Evolutionary conservation across 805 yeast species (phyloP).

Genomic region (Wickerhamiella azyma): DNA sequence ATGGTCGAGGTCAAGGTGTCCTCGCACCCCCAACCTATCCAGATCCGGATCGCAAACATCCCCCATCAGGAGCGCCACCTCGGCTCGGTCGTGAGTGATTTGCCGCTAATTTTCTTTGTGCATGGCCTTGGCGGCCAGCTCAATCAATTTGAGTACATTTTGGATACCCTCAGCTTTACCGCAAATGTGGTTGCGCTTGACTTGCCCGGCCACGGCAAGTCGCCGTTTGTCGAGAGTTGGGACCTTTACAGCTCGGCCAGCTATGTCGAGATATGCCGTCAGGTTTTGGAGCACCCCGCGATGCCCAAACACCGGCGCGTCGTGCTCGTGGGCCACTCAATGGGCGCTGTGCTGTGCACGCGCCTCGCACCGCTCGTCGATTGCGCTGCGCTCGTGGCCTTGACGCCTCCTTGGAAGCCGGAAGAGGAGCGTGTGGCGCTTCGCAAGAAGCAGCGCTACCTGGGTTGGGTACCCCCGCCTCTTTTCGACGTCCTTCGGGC

Average conservation of each 20-base stretch:
- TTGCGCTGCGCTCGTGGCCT: not conserved
- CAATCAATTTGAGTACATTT: constrained; percentile 66
- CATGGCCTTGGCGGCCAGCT: constrained; percentile 90
- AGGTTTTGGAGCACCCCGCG: constrained; percentile 13
- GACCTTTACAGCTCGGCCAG: constrained; percentile 20
- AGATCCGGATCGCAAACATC: constrained; percentile 1
- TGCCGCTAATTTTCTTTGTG: constrained; percentile 52
- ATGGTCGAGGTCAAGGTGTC: not conserved
- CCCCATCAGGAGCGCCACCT: constrained; percentile 2
- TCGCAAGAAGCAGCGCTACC: constrained; percentile 14
- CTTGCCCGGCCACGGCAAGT: constrained; percentile 73
- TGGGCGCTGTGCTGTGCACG: constrained; percentile 22
- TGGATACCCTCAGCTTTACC: constrained; percentile 47
- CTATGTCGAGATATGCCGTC: constrained; percentile 10
- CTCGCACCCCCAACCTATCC: not conserved
- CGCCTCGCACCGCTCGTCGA: constrained; percentile 27
- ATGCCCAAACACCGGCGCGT: constrained; percentile 56
- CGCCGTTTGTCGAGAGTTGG: constrained; percentile 21
- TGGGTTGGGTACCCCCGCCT: constrained; percentile 20
- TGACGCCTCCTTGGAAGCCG: constrained; percentile 1
- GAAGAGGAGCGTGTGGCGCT: constrained; percentile 5
- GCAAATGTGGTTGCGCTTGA: constrained; percentile 60
- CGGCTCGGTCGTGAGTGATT: constrained; percentile 3
- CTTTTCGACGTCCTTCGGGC: constrained; percentile 43
- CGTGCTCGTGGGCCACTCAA: constrained; percentile 8